Percentiles rank a stretch among this genome's conserved stretches.
Evolutionary conservation across 768 basidiomycete genomes (phyloP).

Genomic region (Boletellus ananiceps): DNA sequence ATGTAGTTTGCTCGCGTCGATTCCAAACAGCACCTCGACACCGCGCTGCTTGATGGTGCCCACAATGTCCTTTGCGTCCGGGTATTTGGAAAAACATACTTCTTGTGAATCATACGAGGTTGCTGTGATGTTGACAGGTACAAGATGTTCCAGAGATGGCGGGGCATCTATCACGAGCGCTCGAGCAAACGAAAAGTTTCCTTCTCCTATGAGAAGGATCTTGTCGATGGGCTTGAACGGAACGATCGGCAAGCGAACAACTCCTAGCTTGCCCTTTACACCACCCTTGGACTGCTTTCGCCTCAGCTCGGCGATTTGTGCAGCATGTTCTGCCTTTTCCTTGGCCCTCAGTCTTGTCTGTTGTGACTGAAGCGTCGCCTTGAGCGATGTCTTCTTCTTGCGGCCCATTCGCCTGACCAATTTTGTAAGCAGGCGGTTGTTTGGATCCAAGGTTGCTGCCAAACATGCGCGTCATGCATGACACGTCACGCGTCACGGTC

Average conservation of each 20-base stretch:
- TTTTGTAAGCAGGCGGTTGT: slow-evolving; percentile 18
- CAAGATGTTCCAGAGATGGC: slow-evolving; percentile 45
- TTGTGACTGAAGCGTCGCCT: slow-evolving; percentile 64
- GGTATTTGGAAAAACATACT: slow-evolving; percentile 79
- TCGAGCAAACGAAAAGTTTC: slow-evolving; percentile 88
- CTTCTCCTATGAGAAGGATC: slow-evolving; percentile 85
- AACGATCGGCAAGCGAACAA: slow-evolving; percentile 43
- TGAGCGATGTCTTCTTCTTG: slow-evolving; percentile 55
- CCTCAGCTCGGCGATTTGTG: slow-evolving; percentile 39
- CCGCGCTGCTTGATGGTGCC: slow-evolving; percentile 50
- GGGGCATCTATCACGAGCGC: slow-evolving; percentile 57
- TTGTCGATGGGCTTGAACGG: slow-evolving; percentile 63
- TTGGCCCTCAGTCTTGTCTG: slow-evolving; percentile 63
- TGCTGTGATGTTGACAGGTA: slow-evolving; percentile 68
- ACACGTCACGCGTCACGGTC: neutral
- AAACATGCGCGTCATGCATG: slow-evolving; percentile 20
- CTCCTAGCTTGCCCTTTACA: slow-evolving; percentile 35
- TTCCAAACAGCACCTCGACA: slow-evolving; percentile 66
- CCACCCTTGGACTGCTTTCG: slow-evolving; percentile 28
- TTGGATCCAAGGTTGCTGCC: slow-evolving; percentile 26
- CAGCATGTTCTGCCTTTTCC: slow-evolving; percentile 52
- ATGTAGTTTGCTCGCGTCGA: slow-evolving; percentile 81
- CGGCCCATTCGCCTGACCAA: slow-evolving; percentile 29
- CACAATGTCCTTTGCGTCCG: slow-evolving; percentile 62
- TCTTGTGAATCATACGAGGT: slow-evolving; percentile 82